Evolutionary conservation across 768 basidiomycete species (phyloP), one percentile per base, ranked within the genome.

Genomic region (Vararia minispora): DNA sequence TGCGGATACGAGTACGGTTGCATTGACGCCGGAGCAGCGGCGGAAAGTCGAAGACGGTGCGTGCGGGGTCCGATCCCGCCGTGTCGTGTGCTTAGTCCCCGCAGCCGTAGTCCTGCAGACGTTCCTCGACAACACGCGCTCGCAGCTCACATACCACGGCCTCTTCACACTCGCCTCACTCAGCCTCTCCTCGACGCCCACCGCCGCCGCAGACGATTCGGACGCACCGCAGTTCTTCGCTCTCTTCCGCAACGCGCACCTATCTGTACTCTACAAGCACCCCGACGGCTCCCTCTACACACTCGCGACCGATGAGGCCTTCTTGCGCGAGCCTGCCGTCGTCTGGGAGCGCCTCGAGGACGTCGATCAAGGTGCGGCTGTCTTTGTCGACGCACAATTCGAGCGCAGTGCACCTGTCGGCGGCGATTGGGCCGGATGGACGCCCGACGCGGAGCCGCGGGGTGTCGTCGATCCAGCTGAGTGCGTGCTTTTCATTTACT

Each of bases 321-420:
- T 95, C 55, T 59, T 79, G 2, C 57, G 73, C 40, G 90, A 94
- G 54, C 65, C 76, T 0, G 74, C 74, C 13, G 74, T 94, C 18
- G 81, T 91, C 3, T 95, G 91, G 91, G 91, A 95, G 58, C 74
- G 80, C 14, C 61, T 95, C 21, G 86, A 85, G 49, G 91, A 94
- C 51, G 70, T 91, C 22, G 89, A 94, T 43, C 87, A 87, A 1
- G 69, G 74, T 2, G 77, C 66, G 45, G 75, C 82, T 22, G 71
- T 72, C 5, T 94, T 90, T 51, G 83, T 83, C 16, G 88, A 91
- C 53, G 71, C 75, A 1, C 61, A 74, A 32, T 82, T 94, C 41
- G 56, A 68, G 25, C 63, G 56, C 9, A 63, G 81, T 6, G 74
- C 63, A 30, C 84, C 87, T 1, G 73, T 70, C 0, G 89, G 87